Conservation (phyloP, 129 eudicot genomes). For the Dittrichia graveolens region DNA sequence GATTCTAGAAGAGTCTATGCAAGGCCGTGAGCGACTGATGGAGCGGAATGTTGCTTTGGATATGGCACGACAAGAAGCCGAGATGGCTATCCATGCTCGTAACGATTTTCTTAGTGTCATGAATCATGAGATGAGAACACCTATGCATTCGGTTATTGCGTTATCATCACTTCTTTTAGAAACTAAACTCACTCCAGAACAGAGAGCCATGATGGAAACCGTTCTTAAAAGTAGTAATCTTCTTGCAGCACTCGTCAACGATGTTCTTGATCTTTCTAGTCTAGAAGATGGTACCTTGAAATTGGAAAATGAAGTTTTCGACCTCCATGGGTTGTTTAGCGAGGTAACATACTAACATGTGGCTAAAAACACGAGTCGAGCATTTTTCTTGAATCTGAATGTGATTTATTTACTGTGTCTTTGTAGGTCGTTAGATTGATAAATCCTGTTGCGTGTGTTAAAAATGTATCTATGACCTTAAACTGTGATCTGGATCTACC, state of each 20-base stretch:
- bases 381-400: neutral
- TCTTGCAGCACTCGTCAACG: slow-evolving; percentile 54
- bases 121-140: slow-evolving; percentile 65
- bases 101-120: slow-evolving; percentile 51
- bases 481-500: slow-evolving; percentile 48
- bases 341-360: slow-evolving; percentile 33
- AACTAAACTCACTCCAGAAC: slow-evolving; percentile 53
- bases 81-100: slow-evolving; percentile 61
- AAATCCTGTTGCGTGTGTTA: slow-evolving; percentile 51
- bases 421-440: slow-evolving; percentile 48
- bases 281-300: slow-evolving; percentile 60
- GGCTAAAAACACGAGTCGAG: neutral
- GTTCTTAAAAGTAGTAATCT: slow-evolving; percentile 54
- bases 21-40: slow-evolving; percentile 52
- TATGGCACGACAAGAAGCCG: slow-evolving; percentile 54
- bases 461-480: slow-evolving; percentile 47
- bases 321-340: slow-evolving; percentile 44
- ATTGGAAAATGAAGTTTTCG: slow-evolving; percentile 35
- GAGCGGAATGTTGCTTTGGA: slow-evolving; percentile 55
- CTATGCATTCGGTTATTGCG: slow-evolving; percentile 51
- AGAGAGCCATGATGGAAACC: slow-evolving; percentile 56
- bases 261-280: slow-evolving; percentile 54
- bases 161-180: slow-evolving; percentile 55
- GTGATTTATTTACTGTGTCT: neutral
- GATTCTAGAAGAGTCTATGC: slow-evolving; percentile 54